A percentile compares a stretch with the other conserved stretches of the same genome.
Evolutionary conservation across 2,329 filamentous ascomycete genomes (phyloP).

Genomic region (Hymenoscyphus fructigenus): DNA sequence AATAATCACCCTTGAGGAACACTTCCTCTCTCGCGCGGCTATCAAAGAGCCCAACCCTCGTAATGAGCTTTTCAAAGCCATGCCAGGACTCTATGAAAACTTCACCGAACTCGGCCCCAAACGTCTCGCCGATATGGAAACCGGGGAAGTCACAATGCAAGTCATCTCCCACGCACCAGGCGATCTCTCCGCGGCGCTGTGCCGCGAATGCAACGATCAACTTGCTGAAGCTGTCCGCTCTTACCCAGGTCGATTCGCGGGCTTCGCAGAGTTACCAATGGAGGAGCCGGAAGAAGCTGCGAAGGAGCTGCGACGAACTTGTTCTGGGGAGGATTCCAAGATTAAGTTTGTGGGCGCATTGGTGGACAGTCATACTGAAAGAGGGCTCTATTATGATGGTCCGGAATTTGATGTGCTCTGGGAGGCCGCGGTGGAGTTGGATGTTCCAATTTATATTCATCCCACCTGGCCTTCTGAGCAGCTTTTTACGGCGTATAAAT

Average conservation of each 20-base stretch:
- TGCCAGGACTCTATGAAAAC: slow-evolving; percentile 30
- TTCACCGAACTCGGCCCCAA: slow-evolving; percentile 20
- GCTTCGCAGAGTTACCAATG: slow-evolving; percentile 45
- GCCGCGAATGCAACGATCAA: slow-evolving; percentile 36
- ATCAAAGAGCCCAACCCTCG: neutral
- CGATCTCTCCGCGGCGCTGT: slow-evolving; percentile 18
- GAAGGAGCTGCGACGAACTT: slow-evolving; percentile 37
- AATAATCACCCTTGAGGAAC: slow-evolving; percentile 45
- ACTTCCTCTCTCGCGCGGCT: slow-evolving; percentile 32
- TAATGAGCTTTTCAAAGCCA: slow-evolving; percentile 26
- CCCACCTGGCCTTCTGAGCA: slow-evolving; percentile 39
- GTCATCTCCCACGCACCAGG: slow-evolving; percentile 36
- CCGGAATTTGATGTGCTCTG: slow-evolving; percentile 40
- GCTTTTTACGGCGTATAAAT: no score
- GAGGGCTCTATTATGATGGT: slow-evolving; percentile 45
- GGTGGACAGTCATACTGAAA: slow-evolving; percentile 43
- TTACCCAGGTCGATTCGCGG: slow-evolving; percentile 41
- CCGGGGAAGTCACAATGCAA: slow-evolving; percentile 30
- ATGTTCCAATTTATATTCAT: slow-evolving; percentile 46
- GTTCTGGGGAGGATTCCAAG: slow-evolving; percentile 37
- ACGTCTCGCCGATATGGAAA: slow-evolving; percentile 33
- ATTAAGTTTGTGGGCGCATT: slow-evolving; percentile 50
- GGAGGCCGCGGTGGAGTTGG: slow-evolving; percentile 39
- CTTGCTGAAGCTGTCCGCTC: slow-evolving; percentile 34
- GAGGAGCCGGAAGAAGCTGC: slow-evolving; percentile 39